These are phyloP conservation scores for Phytophthora pisi DNA, from an alignment of 352 stramenopile species.

Conservation along the genomic window DNA sequence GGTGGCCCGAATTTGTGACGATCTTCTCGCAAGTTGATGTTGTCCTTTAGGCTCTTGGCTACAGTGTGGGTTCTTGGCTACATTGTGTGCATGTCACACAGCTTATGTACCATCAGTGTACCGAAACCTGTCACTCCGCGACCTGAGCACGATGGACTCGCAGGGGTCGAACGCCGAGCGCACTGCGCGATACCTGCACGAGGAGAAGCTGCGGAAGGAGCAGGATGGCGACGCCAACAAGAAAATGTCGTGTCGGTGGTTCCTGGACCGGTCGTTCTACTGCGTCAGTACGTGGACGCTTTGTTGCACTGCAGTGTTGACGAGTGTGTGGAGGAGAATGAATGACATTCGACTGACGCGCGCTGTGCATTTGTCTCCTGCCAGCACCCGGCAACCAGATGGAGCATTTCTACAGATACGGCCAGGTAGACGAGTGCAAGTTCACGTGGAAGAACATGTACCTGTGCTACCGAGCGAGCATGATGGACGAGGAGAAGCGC, in stretches of 20 bases:
- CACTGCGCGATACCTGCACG: constrained; percentile 69
- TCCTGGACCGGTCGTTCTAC: constrained; percentile 80
- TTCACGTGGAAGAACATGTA: constrained; percentile 84
- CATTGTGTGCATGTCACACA: background rate
- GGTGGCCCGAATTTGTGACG: no score
- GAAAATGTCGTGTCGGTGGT: constrained; percentile 76
- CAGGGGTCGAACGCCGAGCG: constrained; percentile 53
- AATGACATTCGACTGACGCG: background rate
- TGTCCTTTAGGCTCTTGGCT: no score
- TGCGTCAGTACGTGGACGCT: constrained; percentile 72
- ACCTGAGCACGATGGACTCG: constrained; percentile 22
- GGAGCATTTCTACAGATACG: constrained; percentile 82
- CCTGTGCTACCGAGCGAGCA: constrained; percentile 74
- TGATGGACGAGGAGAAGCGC: constrained; percentile 81
- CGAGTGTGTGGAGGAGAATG: constrained; percentile 30
- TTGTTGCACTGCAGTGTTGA: background rate
- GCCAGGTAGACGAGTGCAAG: constrained; percentile 78
- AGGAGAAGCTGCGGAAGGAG: constrained; percentile 39
- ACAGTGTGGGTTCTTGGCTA: background rate
- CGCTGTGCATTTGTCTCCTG: constrained; percentile 1
- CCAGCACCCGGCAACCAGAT: constrained; percentile 80
- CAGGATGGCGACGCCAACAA: constrained; percentile 44
- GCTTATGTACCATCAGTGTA: background rate
- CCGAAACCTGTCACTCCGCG: background rate
- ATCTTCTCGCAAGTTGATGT: no score